Base-by-base conservation (phyloP, 805 yeast genomes). In the Saturnispora dispora region DNA sequence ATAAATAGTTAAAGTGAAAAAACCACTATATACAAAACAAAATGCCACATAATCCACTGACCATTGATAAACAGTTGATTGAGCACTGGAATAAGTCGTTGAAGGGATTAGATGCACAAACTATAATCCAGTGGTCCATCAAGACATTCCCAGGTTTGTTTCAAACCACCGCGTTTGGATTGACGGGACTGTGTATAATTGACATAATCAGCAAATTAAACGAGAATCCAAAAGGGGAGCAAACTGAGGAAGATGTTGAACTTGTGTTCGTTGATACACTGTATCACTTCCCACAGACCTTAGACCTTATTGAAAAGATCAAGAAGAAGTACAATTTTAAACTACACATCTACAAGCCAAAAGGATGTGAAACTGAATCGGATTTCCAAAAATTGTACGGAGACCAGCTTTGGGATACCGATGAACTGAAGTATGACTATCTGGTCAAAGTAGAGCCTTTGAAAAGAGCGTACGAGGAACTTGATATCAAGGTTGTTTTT, bases 101-200 rank as follows among this genome's bases (percentile, higher is more conserved):
- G 20, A 69, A 75, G n/a, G 62, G 69, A 7, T 64, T 78, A 17
- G 61, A 79, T 1, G 88, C 97, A 0, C 78, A 80, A 57, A 87
- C 88, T 53, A 81, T 91, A 52, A 68, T 91, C 27, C 71, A 74
- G 60, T 91, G 98, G 97, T 79, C 96, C 0, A 68, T 84, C 15
- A 65, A 78, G n/a, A 88, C 95, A 0, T 82, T 90, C 61, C 96
- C 96, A 3, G 74, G 81, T 40, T 71, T 91, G 37, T 90, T 65
- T 62, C 98, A 91, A 68, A 89, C 96, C 2, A 88, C 98, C 0
- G 98, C 98, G 1, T 89, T 91, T 68, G 98, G 98, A 0, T 74
- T 91, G 45, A 87, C 96, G 1, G 98, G 98, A 0, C 69, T 91
- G 53, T 96, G 85, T 30, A 90, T 91, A 11, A 72, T 87, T 42